A percentile compares a stretch with the other conserved stretches of the same genome.
Conservation (phyloP, 352 stramenopile species). For the Globisporangium abappressorium region DNA sequence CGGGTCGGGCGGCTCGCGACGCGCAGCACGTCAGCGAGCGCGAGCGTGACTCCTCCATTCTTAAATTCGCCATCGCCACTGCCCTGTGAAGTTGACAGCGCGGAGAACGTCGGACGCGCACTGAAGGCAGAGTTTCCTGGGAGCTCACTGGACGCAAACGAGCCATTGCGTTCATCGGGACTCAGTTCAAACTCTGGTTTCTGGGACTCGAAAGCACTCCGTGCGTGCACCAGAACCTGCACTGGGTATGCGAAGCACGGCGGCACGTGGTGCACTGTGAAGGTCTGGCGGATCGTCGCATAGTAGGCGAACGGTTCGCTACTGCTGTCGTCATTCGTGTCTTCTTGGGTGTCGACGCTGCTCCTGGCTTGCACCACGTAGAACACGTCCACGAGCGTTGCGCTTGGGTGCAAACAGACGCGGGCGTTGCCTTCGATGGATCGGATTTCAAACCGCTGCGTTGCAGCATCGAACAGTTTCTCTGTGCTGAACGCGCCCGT, state of each 20-base stretch:
- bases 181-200: slow-evolving; percentile 24
- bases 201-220: slow-evolving; percentile 23
- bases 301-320: slow-evolving; percentile 29
- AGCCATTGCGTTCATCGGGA: slow-evolving; percentile 1
- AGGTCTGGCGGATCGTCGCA: slow-evolving; percentile 41
- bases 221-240: slow-evolving; percentile 30
- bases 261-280: slow-evolving; percentile 29
- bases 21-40: slow-evolving; percentile 38
- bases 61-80: slow-evolving; percentile 4
- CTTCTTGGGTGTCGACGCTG: slow-evolving; percentile 6
- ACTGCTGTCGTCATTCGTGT: slow-evolving; percentile 13
- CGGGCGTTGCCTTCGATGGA: slow-evolving; percentile 64
- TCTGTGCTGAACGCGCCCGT: slow-evolving; percentile 19
- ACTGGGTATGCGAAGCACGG: slow-evolving; percentile 40
- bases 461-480: slow-evolving; percentile 29
- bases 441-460: slow-evolving; percentile 49
- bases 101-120: slow-evolving; percentile 43
- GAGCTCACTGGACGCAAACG: slow-evolving; percentile 18
- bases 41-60: slow-evolving; percentile 8
- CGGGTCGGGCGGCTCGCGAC: slow-evolving; percentile 39
- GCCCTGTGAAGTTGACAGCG: slow-evolving; percentile 25
- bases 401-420: slow-evolving; percentile 34
- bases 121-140: slow-evolving; percentile 42
- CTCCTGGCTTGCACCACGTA: slow-evolving; percentile 37
- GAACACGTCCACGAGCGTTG: slow-evolving; percentile 34